phyloP scores from a whole-genome alignment of 2,329 filamentous ascomycete genomes.

The Ophioceras dolichostomum region DNA sequence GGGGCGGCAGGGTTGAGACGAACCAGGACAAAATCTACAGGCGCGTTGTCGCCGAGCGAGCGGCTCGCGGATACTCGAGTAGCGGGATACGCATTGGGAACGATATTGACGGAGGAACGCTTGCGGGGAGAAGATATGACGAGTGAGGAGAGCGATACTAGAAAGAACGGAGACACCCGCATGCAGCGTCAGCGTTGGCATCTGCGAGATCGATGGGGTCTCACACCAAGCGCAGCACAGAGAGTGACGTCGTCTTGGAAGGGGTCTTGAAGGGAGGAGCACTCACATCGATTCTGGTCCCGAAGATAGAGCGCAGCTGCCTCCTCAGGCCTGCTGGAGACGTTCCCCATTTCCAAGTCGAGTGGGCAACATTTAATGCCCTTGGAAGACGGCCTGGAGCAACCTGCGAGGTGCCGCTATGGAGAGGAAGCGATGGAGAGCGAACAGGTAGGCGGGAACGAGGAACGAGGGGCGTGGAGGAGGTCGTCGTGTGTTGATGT shows the following conservation, averaged over 20 bases:
- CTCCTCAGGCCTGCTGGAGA: slow-evolving; percentile 81
- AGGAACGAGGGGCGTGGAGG: no score
- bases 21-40: slow-evolving; percentile 89
- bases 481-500: no score
- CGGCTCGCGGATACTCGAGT: slow-evolving; percentile 63
- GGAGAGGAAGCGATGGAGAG: no score
- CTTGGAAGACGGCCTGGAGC: no score
- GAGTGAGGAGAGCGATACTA: slow-evolving; percentile 81
- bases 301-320: slow-evolving; percentile 68
- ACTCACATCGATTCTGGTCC: slow-evolving; percentile 83
- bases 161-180: slow-evolving; percentile 3
- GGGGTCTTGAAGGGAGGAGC: slow-evolving; percentile 3
- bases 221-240: no score
- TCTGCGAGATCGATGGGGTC: no score
- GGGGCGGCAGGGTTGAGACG: no score
- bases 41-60: slow-evolving; percentile 58
- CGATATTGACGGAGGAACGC: slow-evolving; percentile 63
- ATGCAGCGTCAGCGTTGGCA: no score
- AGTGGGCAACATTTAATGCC: no score
- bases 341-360: slow-evolving; percentile 67
- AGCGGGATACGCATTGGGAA: slow-evolving; percentile 81
- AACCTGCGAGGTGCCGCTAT: no score
- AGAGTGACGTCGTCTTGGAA: no score
- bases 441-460: no score
- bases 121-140: slow-evolving; percentile 69